A percentile compares a stretch with the other conserved stretches of the same genome.
phyloP scores from a whole-genome alignment of 2,329 filamentous ascomycete species.

The Aspergillus eucalypticola region DNA sequence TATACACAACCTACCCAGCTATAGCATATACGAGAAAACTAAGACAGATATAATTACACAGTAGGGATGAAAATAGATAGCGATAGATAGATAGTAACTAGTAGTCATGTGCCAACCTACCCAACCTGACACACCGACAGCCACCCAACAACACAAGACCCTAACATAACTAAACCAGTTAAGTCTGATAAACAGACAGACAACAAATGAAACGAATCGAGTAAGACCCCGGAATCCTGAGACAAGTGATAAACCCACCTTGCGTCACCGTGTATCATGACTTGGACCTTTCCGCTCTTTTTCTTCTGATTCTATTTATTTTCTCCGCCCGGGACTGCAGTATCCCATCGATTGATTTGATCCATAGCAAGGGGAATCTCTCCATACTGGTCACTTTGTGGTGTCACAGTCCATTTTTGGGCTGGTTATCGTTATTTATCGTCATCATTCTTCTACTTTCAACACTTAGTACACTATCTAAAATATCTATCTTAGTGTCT shows the following conservation, averaged over 20 bases:
- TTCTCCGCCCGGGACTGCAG: constrained; percentile 1
- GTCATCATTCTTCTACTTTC: too few relatives aligned
- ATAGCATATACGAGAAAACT: too few relatives aligned
- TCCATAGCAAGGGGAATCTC: too few relatives aligned
- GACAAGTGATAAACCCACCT: not conserved
- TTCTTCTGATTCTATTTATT: not conserved
- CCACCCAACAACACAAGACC: not conserved
- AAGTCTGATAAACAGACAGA: not conserved
- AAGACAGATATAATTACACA: too few relatives aligned
- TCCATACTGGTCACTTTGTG: too few relatives aligned
- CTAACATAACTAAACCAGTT: too few relatives aligned
- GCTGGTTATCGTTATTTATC: not conserved
- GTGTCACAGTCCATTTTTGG: too few relatives aligned
- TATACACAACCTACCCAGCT: too few relatives aligned
- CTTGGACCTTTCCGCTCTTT: not conserved
- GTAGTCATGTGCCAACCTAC: not conserved
- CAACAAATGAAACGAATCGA: not conserved
- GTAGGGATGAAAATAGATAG: not conserved
- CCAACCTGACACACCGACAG: not conserved
- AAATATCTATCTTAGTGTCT: too few relatives aligned
- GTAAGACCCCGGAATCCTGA: not conserved
- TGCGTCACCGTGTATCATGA: constrained; percentile 14
- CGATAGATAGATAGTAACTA: not conserved
- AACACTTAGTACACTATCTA: too few relatives aligned
- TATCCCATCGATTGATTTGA: not conserved